A percentile compares a stretch with the other conserved stretches of the same genome.
These are phyloP conservation scores for Boeremia exigua DNA, from an alignment of 2,329 filamentous ascomycete genomes.

Conservation along the genomic window DNA sequence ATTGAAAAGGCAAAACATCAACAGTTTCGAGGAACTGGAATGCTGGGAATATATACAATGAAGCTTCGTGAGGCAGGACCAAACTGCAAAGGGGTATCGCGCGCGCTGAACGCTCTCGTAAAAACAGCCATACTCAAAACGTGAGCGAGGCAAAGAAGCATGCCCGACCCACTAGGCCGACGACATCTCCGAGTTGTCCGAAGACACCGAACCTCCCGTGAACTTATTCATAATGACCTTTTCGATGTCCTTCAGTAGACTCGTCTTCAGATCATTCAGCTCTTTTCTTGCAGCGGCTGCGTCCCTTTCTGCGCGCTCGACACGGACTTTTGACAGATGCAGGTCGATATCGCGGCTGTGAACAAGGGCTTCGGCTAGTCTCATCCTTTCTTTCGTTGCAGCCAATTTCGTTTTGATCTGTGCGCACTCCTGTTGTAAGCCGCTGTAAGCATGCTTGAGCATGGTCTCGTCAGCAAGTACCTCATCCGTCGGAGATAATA, in stretches of 20 bases:
- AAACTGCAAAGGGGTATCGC: conserved; percentile 15
- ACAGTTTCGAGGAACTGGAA: not conserved
- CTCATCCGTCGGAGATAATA: conserved; percentile 17
- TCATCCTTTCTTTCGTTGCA: conserved; percentile 22
- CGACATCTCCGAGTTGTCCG: conserved; percentile 11
- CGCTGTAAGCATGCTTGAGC: conserved; percentile 23
- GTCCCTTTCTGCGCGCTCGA: conserved; percentile 17
- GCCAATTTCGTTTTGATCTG: conserved; percentile 16
- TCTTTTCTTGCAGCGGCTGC: conserved; percentile 18
- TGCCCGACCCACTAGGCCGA: not conserved
- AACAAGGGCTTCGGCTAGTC: conserved; percentile 18
- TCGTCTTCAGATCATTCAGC: conserved; percentile 10
- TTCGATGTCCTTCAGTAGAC: conserved; percentile 8
- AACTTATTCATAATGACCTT: conserved; percentile 18
- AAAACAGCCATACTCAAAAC: conserved; percentile 3
- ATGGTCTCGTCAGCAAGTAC: conserved; percentile 20
- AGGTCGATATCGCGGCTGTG: conserved; percentile 16
- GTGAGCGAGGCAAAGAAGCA: not conserved
- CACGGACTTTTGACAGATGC: conserved; percentile 10
- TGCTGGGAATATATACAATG: conserved; percentile 6
- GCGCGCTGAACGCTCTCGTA: conserved; percentile 15
- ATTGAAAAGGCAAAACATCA: not conserved
- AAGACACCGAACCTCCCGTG: conserved; percentile 8
- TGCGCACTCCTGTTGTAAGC: conserved; percentile 18
- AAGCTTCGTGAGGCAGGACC: conserved; percentile 6